Base-by-base conservation (phyloP, 176 grass and related monocot genomes). In the Triticum urartu region DNA sequence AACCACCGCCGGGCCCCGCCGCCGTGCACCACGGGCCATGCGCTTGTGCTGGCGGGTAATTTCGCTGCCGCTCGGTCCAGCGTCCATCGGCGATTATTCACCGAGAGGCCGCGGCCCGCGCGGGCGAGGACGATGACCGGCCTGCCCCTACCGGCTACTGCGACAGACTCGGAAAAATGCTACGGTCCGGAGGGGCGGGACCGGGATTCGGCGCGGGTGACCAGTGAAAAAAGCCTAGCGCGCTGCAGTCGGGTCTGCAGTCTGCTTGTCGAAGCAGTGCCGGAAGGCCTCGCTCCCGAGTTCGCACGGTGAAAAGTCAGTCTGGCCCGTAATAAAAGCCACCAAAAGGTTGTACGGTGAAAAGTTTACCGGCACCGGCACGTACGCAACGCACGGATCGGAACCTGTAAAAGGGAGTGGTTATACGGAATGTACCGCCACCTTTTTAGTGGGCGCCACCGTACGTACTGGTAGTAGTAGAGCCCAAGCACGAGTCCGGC, bases 101-200 rank as follows among this genome's bases (percentile, higher is more conserved):
- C 36, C 2, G 59, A 43, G 35, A 9, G 36, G 65, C 77, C 32
- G 30, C 24, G 72, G 32, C 32, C 15, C 14, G 30, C 28, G 26
- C 21, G 4, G 21, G 21, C 0, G 1, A 26, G 43, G 59, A 42
- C 89, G 87, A 89, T 91, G 87, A 89, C 92, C 42, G 62, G 5
- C 15, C 73, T 67, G 22, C 81, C 92, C 85, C 87, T 94, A 81
- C 40, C 12, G 15, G 32, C 25, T 7, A 24, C 4, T 15, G 81
- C 66, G 56, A 94, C 81, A 82, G 28, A 0, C 66, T 84, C 70
- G 66, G 78, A 7, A 60, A 83, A 88, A 86, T 83, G 84, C 77
- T 87, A 86, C 79, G 87, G 2, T 10, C 9, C 7, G 3, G 69
- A 64, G 80, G 69, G 68, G 81, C 56, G 58, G 85, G 36, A 66